Evolutionary conservation across 73 alveolate species (phyloP).

Genomic region (Paramecium octaurelia): DNA sequence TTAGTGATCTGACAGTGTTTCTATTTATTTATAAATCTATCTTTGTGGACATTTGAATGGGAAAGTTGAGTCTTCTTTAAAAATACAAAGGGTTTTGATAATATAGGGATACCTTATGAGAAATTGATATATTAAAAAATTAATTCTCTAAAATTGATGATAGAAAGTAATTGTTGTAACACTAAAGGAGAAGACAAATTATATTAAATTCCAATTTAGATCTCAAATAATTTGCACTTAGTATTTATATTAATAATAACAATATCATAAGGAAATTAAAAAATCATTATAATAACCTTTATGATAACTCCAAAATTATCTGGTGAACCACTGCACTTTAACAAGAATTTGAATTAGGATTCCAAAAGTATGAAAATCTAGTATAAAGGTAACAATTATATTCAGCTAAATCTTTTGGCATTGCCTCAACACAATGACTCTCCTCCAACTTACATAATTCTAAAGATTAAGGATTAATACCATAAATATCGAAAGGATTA

Average conservation of each 20-base stretch:
- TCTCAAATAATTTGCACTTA: not conserved
- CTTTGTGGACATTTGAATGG: no score
- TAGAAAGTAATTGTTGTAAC: no score
- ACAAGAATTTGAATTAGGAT: not conserved
- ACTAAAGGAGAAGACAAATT: no score
- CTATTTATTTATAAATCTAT: no score
- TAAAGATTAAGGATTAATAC: not conserved
- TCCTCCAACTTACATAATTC: not conserved
- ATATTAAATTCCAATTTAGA: not conserved
- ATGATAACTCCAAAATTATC: not conserved
- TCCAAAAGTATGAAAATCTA: not conserved
- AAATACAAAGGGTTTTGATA: no score
- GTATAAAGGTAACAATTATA: not conserved
- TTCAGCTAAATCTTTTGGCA: not conserved
- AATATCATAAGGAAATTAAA: not conserved
- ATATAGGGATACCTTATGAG: no score
- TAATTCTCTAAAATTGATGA: no score
- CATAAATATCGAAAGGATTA: not conserved
- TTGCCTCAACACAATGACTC: not conserved
- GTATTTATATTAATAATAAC: not conserved
- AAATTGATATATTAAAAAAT: no score
- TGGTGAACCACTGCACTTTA: not conserved
- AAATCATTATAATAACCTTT: not conserved
- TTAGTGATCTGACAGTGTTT: no score
- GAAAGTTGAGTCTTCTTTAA: no score